Evolutionary conservation across 1,284 basidiomycete genomes (phyloP).

Genomic region (Takashimella tepidaria): DNA sequence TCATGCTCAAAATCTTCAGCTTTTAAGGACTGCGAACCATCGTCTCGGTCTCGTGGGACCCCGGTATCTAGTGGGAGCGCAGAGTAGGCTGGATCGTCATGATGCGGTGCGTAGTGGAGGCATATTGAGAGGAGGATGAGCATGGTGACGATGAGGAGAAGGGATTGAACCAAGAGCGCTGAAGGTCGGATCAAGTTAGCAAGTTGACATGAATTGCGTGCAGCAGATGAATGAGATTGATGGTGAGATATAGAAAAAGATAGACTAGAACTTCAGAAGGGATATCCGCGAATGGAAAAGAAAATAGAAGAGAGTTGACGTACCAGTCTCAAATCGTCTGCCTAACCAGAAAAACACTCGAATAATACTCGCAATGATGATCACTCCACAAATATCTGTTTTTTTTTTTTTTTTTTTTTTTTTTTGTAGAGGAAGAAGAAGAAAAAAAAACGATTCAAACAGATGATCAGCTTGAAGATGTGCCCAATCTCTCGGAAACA

Average conservation of each 20-base stretch:
- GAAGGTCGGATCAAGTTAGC: too few relatives aligned
- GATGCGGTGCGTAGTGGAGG: slow-evolving; percentile 44
- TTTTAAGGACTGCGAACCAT: neutral
- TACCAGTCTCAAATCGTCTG: slow-evolving; percentile 50
- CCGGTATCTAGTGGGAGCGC: neutral
- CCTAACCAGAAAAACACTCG: slow-evolving; percentile 52
- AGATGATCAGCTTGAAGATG: too few relatives aligned
- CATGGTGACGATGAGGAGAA: slow-evolving; percentile 51
- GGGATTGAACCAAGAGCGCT: slow-evolving; percentile 49
- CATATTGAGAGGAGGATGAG: slow-evolving; percentile 52
- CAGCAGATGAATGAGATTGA: neutral
- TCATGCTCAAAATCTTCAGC: slow-evolving; percentile 8
- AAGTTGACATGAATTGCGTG: slow-evolving; percentile 4
- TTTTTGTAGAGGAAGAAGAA: too few relatives aligned
- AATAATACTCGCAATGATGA: slow-evolving; percentile 48
- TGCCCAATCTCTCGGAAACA: neutral
- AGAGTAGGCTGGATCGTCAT: neutral
- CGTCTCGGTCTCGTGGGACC: neutral
- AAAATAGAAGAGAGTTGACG: too few relatives aligned
- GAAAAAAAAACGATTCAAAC: neutral
- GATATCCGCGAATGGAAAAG: neutral
- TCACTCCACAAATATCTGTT: slow-evolving; percentile 44
- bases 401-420: too few relatives aligned
- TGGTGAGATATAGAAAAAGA: slow-evolving; percentile 1
- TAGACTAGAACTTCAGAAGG: neutral